Conservation (phyloP, 768 basidiomycete genomes). For the Mycena metata region DNA sequence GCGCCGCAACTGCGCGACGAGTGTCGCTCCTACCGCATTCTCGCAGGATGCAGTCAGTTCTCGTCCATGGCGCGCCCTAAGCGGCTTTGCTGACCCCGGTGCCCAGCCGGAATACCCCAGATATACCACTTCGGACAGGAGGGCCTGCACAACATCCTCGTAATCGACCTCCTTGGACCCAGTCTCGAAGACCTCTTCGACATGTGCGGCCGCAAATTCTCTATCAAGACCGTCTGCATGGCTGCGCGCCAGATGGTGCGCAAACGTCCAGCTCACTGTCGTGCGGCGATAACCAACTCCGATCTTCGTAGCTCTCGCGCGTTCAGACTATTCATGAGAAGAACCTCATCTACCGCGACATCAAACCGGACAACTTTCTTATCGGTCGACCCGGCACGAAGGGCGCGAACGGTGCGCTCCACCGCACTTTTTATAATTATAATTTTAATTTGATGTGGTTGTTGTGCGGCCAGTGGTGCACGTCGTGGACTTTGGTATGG, state of each 20-base stretch:
- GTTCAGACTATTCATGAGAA: constrained; percentile 99
- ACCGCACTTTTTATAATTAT: neutral
- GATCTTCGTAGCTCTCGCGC: constrained; percentile 77
- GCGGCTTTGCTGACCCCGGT: neutral
- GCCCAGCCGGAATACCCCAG: constrained; percentile 93
- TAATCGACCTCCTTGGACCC: constrained; percentile 97
- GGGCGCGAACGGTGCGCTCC: constrained; percentile 78
- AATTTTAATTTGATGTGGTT: constrained; percentile 4
- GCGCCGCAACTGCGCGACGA: constrained; percentile 98
- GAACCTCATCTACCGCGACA: constrained; percentile 99
- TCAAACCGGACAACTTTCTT: constrained; percentile 99
- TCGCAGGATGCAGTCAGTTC: constrained; percentile 88
- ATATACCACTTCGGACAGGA: constrained; percentile 99
- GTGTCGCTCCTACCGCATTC: constrained; percentile 95
- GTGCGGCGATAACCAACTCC: constrained; percentile 9
- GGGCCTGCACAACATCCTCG: constrained; percentile 97
- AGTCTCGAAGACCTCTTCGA: constrained; percentile 98
- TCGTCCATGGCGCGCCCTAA: neutral
- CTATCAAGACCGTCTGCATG: constrained; percentile 99
- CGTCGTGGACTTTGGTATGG: constrained; percentile 99
- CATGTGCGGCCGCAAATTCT: constrained; percentile 98
- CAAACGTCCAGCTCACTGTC: neutral
- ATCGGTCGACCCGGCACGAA: constrained; percentile 96
- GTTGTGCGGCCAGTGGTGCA: constrained; percentile 73
- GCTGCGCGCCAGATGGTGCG: constrained; percentile 95